Conservation (phyloP, 441 rosid species). For the Erysimum cheiri region DNA sequence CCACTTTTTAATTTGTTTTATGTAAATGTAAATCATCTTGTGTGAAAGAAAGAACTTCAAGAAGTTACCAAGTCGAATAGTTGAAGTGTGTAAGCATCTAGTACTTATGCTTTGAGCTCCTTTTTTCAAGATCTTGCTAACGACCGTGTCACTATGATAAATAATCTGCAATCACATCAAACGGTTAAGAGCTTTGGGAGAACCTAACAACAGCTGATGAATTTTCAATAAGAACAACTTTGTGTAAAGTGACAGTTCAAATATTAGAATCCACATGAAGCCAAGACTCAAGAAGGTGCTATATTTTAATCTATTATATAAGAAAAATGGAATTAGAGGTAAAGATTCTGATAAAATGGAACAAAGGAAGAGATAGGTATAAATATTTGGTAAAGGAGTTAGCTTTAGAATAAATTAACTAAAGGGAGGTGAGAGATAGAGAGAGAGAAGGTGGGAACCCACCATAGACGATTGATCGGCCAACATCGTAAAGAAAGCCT, state of each 20-base stretch:
- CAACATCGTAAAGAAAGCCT: slow-evolving; percentile 48
- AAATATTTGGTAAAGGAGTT: slow-evolving; percentile 49
- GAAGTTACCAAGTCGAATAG: slow-evolving; percentile 38
- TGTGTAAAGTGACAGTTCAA: slow-evolving; percentile 42
- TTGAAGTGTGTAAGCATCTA: slow-evolving; percentile 20
- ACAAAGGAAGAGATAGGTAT: slow-evolving; percentile 48
- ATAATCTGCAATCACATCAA: slow-evolving; percentile 41
- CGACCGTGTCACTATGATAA: slow-evolving; percentile 23
- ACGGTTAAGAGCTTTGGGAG: slow-evolving; percentile 36
- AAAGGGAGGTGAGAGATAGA: slow-evolving; percentile 1
- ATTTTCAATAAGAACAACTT: slow-evolving; percentile 34
- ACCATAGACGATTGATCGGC: slow-evolving; percentile 54
- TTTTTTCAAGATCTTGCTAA: slow-evolving; percentile 13
- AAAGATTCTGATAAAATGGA: slow-evolving; percentile 47
- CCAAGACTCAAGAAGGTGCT: slow-evolving; percentile 31
- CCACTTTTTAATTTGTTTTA: slow-evolving; percentile 30
- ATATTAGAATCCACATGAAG: slow-evolving; percentile 36
- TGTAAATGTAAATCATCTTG: slow-evolving; percentile 23
- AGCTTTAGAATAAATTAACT: slow-evolving; percentile 54
- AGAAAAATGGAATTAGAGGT: slow-evolving; percentile 23
- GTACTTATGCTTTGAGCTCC: slow-evolving; percentile 17
- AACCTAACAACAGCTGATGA: slow-evolving; percentile 31
- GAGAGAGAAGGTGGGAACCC: slow-evolving; percentile 61
- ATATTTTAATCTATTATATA: slow-evolving; percentile 30
- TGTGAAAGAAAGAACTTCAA: slow-evolving; percentile 27